Evolutionary conservation across 2,329 filamentous ascomycete genomes (phyloP).

Genomic region (Zasmidium cellare): DNA sequence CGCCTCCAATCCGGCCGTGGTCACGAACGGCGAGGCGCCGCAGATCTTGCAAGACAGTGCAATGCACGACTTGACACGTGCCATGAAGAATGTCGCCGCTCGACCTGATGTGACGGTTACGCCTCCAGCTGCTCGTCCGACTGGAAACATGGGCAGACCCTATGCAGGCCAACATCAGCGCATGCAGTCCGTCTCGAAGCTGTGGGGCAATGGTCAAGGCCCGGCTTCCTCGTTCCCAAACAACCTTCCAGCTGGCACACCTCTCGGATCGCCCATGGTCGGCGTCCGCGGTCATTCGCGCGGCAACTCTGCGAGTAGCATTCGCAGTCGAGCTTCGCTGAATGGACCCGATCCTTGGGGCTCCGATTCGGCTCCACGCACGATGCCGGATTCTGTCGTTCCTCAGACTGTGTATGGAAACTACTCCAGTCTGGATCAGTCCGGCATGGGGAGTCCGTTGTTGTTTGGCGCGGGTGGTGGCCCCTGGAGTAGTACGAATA

Average conservation of each 20-base stretch:
- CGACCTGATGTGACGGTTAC: slow-evolving; percentile 11
- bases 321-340: slow-evolving; percentile 37
- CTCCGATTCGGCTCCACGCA: slow-evolving; percentile 24
- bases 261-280: slow-evolving; percentile 24
- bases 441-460: slow-evolving; percentile 41
- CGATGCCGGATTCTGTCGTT: slow-evolving; percentile 11
- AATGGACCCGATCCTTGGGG: slow-evolving; percentile 27
- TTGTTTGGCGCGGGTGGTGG: slow-evolving; percentile 41
- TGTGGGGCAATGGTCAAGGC: slow-evolving; percentile 27
- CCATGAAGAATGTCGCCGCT: background rate
- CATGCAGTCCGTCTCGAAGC: slow-evolving; percentile 30
- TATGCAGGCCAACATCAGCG: slow-evolving; percentile 20
- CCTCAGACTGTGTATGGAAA: slow-evolving; percentile 14
- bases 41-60: slow-evolving; percentile 29
- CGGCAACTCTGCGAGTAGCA: slow-evolving; percentile 44
- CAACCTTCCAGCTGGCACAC: slow-evolving; percentile 31
- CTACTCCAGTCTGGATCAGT: slow-evolving; percentile 25
- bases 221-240: slow-evolving; percentile 34
- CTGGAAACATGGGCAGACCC: slow-evolving; percentile 1
- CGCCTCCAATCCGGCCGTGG: slow-evolving; percentile 23
- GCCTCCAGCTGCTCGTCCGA: slow-evolving; percentile 9
- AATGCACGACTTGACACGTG: slow-evolving; percentile 32
- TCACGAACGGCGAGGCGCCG: slow-evolving; percentile 42
- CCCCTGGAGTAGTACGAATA: slow-evolving; percentile 36
- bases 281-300: slow-evolving; percentile 39